These are phyloP conservation scores for Hyaloscypha variabilis DNA, from an alignment of 495 filamentous ascomycete genomes.

Conservation along the genomic window DNA sequence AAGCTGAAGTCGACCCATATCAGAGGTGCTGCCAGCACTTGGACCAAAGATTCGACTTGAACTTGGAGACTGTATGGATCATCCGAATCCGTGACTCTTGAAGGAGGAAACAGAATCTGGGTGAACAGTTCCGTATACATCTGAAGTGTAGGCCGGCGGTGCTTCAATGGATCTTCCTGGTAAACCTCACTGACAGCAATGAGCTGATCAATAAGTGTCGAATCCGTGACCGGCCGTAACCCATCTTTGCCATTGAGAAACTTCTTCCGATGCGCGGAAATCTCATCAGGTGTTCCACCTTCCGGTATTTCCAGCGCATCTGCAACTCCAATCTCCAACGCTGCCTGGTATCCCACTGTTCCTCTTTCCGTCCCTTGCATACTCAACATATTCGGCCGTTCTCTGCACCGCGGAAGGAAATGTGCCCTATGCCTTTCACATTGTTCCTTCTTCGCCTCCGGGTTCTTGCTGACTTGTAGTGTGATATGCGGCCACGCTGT, in stretches of 20 bases:
- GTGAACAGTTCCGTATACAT: slow-evolving; percentile 64
- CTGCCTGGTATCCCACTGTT: slow-evolving; percentile 74
- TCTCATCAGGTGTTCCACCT: slow-evolving; percentile 45
- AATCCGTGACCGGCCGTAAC: slow-evolving; percentile 54
- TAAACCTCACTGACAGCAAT: slow-evolving; percentile 51
- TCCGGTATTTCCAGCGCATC: slow-evolving; percentile 57
- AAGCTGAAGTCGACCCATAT: slow-evolving; percentile 80
- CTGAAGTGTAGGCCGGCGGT: slow-evolving; percentile 22
- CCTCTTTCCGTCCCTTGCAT: slow-evolving; percentile 73
- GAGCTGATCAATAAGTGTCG: slow-evolving; percentile 51
- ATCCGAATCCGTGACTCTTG: slow-evolving; percentile 55
- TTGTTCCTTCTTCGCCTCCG: slow-evolving; percentile 36
- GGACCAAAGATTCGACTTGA: slow-evolving; percentile 59
- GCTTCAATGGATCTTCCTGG: slow-evolving; percentile 32
- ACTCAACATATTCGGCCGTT: slow-evolving; percentile 74
- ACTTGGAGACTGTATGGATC: slow-evolving; percentile 62
- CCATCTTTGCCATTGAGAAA: slow-evolving; percentile 49
- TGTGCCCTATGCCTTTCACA: slow-evolving; percentile 46
- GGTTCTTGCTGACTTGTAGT: slow-evolving; percentile 14
- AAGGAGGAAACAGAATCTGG: slow-evolving; percentile 59
- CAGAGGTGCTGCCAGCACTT: slow-evolving; percentile 54
- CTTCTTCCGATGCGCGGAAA: slow-evolving; percentile 46
- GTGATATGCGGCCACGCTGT: slow-evolving; percentile 55
- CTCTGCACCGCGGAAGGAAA: slow-evolving; percentile 59
- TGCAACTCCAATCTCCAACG: slow-evolving; percentile 66